phyloP scores from a whole-genome alignment of 2,329 filamentous ascomycete genomes.

The Dryadomyces sulphureus region DNA sequence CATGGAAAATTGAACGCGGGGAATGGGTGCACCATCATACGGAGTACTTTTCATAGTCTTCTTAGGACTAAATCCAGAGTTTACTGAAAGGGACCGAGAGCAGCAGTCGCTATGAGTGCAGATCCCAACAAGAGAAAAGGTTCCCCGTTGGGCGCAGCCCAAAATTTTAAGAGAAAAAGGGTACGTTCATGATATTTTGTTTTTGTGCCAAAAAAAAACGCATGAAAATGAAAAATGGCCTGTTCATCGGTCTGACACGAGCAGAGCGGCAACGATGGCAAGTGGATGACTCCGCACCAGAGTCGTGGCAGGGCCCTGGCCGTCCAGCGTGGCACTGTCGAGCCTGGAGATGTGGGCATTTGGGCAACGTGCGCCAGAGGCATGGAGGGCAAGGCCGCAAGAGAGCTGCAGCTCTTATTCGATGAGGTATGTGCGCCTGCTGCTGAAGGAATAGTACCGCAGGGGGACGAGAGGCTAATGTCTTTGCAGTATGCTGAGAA shows the following conservation, averaged over 20 bases:
- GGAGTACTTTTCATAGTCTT: no score
- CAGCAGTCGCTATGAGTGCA: constrained; percentile 14
- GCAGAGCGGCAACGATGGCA: constrained; percentile 37
- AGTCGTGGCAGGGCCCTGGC: constrained; percentile 28
- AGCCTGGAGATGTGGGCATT: constrained; percentile 57
- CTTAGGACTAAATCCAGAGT: no score
- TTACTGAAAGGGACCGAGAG: no score
- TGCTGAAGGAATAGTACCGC: neutral
- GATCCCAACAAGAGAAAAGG: constrained; percentile 21
- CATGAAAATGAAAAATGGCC: neutral
- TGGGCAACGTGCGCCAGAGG: constrained; percentile 66
- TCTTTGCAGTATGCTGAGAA: constrained; percentile 54
- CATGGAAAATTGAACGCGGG: neutral
- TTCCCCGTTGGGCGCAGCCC: constrained; percentile 14
- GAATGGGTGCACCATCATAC: no score
- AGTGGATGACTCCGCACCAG: constrained; percentile 48
- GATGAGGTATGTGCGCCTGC: constrained; percentile 35
- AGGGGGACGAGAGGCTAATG: no score
- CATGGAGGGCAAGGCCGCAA: constrained; percentile 54
- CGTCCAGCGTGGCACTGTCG: constrained; percentile 32
- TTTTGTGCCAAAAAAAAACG: neutral
- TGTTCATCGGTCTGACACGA: neutral
- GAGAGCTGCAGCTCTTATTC: constrained; percentile 52
- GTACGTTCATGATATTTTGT: constrained; percentile 9
- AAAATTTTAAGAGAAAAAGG: constrained; percentile 22